Evolutionary conservation across 768 basidiomycete genomes (phyloP).

Genomic region (Leccinum rimulosum): DNA sequence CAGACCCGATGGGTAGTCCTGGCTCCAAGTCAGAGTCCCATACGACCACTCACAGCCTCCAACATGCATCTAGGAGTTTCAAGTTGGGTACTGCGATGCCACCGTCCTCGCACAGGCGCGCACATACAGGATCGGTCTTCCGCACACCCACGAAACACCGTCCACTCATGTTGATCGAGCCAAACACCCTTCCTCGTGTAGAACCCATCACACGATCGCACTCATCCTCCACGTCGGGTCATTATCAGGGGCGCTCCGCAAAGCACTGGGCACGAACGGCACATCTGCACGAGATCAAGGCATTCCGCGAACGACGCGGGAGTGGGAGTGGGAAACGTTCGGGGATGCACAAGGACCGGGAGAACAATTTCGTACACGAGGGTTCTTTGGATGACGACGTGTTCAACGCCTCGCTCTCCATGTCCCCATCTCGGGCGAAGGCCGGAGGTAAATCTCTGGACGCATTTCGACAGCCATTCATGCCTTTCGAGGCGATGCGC

Average conservation of each 20-base stretch:
- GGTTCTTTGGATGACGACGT: slow-evolving; percentile 15
- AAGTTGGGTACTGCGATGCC: background rate
- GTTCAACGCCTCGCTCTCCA: slow-evolving; percentile 4
- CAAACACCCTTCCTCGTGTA: slow-evolving; percentile 26
- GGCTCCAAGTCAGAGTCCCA: background rate
- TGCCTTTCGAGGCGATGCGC: slow-evolving; percentile 8
- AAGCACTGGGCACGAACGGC: slow-evolving; percentile 63
- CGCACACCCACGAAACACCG: slow-evolving; percentile 26
- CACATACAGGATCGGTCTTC: background rate
- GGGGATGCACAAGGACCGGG: slow-evolving; percentile 8
- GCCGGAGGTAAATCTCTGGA: background rate
- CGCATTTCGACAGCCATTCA: slow-evolving; percentile 3
- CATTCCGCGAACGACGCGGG: slow-evolving; percentile 10
- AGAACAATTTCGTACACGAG: background rate
- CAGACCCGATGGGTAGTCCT: background rate
- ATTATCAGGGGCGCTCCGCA: slow-evolving; percentile 33
- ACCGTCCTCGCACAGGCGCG: slow-evolving; percentile 10
- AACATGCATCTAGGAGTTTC: background rate
- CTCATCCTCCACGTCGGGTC: slow-evolving; percentile 21
- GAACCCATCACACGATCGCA: slow-evolving; percentile 21
- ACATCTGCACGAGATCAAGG: slow-evolving; percentile 64
- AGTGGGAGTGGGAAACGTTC: slow-evolving; percentile 9
- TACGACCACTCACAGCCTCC: background rate
- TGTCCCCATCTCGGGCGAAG: background rate
- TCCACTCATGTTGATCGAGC: slow-evolving; percentile 9